Evolutionary conservation across 2,329 filamentous ascomycete genomes (phyloP).

Genomic region (Beauveria caledonica): DNA sequence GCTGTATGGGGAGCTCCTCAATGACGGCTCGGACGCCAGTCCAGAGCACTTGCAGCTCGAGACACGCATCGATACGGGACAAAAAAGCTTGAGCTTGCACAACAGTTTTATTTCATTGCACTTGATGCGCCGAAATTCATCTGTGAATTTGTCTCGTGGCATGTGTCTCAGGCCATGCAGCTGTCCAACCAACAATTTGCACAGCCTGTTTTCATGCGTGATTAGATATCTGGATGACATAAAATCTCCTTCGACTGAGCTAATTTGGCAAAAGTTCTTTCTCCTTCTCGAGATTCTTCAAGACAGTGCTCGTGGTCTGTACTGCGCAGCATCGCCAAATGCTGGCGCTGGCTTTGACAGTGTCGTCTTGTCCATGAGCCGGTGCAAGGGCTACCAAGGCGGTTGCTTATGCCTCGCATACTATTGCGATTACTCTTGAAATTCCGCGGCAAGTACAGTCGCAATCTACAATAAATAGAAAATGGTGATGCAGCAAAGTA

Average conservation of each 20-base stretch:
- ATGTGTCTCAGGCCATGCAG: neutral
- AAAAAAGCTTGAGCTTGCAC: neutral
- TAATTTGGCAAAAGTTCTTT: fast-evolving
- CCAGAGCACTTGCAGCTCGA: neutral
- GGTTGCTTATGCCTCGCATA: neutral
- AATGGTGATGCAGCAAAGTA: no score
- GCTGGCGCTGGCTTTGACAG: neutral
- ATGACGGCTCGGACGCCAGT: neutral
- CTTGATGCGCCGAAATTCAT: neutral
- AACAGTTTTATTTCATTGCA: neutral
- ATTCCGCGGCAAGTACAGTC: no score
- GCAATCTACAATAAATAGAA: no score
- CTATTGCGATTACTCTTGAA: neutral
- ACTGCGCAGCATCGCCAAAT: no score
- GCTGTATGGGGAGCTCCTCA: neutral
- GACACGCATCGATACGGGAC: neutral
- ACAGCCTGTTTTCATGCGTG: neutral
- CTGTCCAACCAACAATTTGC: neutral
- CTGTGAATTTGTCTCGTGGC: neutral
- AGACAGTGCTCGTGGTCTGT: neutral
- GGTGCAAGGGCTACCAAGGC: neutral
- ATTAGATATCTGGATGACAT: neutral
- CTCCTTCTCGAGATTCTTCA: neutral
- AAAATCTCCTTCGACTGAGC: no score
- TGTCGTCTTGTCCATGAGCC: neutral